Base-by-base conservation (phyloP, 345 rosid species). In the Bruguiera parviflora region DNA sequence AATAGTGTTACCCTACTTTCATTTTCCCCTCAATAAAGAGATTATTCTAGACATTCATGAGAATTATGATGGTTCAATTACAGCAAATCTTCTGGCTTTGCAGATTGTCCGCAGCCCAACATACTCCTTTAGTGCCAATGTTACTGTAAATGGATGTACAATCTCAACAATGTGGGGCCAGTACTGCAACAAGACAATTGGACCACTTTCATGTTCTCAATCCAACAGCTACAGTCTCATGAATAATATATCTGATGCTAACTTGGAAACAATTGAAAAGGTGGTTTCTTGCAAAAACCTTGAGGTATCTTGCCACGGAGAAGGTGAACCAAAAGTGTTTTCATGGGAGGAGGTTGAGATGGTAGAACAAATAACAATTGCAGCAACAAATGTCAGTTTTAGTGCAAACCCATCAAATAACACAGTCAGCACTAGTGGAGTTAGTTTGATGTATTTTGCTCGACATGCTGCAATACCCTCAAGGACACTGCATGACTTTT, bases 381-480 rank as follows among this genome's bases (percentile, higher is more conserved):
- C 58, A 66, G 87, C 79, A 49, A 56, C 58, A 52, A 87, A 87
- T 80, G 68, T 77, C 53, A 81, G 67, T 55, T 65, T 71, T 19
- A 69, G 32, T 69, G 63, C 80, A 57, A 73, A 79, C 67, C 58
- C 74, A 19, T 68, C 77, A 69, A 85, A 81, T 70, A 68, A 56
- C 68, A 61, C 69, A 22, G 61, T 60, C 19, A 72, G 63, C 65
- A 51, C 27, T 58, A 77, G 77, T 66, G 81, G 61, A 63, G 66
- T 73, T 75, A 78, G 60, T 63, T 76, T 92, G 67, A 82, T 81
- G 84, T 88, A 84, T 71, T 88, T 80, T 56, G 89, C 81, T 58
- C 96, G 96, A 55, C 87, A 80, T 78, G 99, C 96, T 83, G 89
- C 89, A 53, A 72, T 89, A 74, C 86, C 99, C 66, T 84, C 93